Evolutionary conservation across 345 rosid species (phyloP), one percentile per base, ranked within the genome.

Genomic region (Dipteronia sinensis): DNA sequence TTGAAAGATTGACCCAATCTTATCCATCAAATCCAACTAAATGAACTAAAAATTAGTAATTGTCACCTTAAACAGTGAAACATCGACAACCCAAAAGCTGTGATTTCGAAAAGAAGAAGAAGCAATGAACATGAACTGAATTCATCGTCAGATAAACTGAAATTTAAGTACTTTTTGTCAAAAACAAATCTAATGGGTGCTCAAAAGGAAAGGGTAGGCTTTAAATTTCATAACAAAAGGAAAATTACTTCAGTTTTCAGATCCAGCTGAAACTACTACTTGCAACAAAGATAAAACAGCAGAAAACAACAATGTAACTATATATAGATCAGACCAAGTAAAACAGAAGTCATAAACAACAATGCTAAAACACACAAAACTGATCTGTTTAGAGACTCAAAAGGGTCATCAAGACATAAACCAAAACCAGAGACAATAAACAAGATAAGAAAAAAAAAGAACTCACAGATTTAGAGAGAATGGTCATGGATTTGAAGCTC

Each of bases 381-480:
- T 46, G 15, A 46, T 46, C 13, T 11, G 49, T 46, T 46, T 46
- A 10, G 49, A 46, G 49, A 46, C 49, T 46, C 15, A 46, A 46
- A 46, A 9, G 13, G 49, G 12, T 46, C 13, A 46, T 46, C 49
- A 46, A 46, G 49, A 46, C 15, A 46, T 46, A 10, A 46, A 46
- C 49, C 49, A 46, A 46, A 46, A 46, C 49, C 49, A 46, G 49
- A 10, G 49, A 46, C 15, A 46, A 46, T 46, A 46, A 10, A 46
- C 34, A 25, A 56, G n/a, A 22, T 1, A 42, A 6, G 13, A 71
- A 53, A 19, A 40, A 7, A 5, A 23, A 27, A 38, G 46, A 64
- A 82, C 88, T 67, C 80, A 87, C 90, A 69, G 84, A 82, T 80
- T 83, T 67, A 65, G 79, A 69, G 69, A 58, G 77, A 78, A 64